Evolutionary conservation across 73 alveolate species (phyloP).

Genomic region (Paramecium primaurelia): DNA sequence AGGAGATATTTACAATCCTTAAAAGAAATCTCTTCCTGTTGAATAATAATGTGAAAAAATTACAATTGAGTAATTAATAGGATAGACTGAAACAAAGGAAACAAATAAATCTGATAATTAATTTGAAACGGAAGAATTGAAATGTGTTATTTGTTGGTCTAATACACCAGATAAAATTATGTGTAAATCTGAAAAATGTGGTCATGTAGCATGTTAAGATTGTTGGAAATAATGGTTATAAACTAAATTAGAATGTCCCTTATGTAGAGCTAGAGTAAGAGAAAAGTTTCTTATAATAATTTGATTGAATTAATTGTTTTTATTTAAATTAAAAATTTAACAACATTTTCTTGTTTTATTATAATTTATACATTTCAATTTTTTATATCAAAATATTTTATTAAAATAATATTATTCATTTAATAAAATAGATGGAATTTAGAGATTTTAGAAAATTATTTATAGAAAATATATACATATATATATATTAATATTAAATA

Average conservation of each 20-base stretch:
- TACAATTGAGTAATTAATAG: background rate
- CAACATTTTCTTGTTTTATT: background rate
- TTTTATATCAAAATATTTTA: background rate
- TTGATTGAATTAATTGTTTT: background rate
- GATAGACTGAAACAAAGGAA: background rate
- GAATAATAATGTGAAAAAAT: background rate
- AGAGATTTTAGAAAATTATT: background rate
- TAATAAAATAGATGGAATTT: background rate
- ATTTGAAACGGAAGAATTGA: background rate
- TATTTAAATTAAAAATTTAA: background rate
- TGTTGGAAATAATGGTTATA: conserved; percentile 29
- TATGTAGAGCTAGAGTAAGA: conserved; percentile 28
- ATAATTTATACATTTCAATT: too few relatives aligned
- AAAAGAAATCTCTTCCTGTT: background rate
- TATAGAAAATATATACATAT: background rate
- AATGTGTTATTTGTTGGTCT: conserved; percentile 15
- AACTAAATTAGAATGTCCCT: conserved; percentile 28
- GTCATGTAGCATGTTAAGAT: background rate
- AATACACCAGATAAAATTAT: background rate
- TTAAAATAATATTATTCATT: background rate
- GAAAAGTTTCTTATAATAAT: background rate
- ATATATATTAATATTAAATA: background rate
- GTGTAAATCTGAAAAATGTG: conserved; percentile 17
- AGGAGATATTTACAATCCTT: background rate
- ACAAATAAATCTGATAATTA: background rate